Evolutionary conservation across 345 rosid species (phyloP).

Genomic region (Brassica cretica): DNA sequence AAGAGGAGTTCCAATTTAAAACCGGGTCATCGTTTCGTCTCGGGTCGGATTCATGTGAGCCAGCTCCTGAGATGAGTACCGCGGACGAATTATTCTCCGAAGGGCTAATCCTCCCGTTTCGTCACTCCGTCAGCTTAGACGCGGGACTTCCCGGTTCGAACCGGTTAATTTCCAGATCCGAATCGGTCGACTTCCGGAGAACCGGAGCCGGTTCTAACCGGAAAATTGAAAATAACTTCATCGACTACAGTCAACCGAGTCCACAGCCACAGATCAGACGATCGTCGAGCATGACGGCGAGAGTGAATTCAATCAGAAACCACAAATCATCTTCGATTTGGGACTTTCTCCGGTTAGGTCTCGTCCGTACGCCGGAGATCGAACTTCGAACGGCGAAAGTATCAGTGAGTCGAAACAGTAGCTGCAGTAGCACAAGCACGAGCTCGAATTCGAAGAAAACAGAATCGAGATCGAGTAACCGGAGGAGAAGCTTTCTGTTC

Average conservation of each 20-base stretch:
- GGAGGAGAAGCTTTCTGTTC: conserved; percentile 44
- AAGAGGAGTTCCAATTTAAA: conserved; percentile 57
- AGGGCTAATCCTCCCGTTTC: conserved; percentile 70
- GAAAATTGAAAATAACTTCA: conserved; percentile 48
- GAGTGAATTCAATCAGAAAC: conserved; percentile 35
- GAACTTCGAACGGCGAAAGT: conserved; percentile 45
- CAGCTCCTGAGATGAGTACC: conserved; percentile 59
- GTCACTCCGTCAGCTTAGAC: conserved; percentile 60
- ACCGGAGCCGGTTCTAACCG: conserved; percentile 41
- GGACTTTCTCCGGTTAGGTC: conserved; percentile 69
- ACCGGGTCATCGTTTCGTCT: conserved; percentile 42
- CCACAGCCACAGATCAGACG: conserved; percentile 67
- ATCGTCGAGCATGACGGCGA: conserved; percentile 40
- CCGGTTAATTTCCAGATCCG: conserved; percentile 49
- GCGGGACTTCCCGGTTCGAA: conserved; percentile 18
- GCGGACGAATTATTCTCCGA: conserved; percentile 77
- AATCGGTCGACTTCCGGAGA: conserved; percentile 49
- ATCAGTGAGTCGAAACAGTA: conserved; percentile 60
- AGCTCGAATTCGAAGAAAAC: conserved; percentile 39
- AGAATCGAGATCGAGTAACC: conserved; percentile 37
- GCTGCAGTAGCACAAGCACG: conserved; percentile 53
- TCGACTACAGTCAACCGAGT: conserved; percentile 55
- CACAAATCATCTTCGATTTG: conserved; percentile 56
- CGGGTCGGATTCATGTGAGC: conserved; percentile 42
- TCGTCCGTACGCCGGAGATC: conserved; percentile 80